Evolutionary conservation across 169 alveolate species (phyloP), one percentile per base, ranked within the genome.

Genomic region (Eimeria tenella): DNA sequence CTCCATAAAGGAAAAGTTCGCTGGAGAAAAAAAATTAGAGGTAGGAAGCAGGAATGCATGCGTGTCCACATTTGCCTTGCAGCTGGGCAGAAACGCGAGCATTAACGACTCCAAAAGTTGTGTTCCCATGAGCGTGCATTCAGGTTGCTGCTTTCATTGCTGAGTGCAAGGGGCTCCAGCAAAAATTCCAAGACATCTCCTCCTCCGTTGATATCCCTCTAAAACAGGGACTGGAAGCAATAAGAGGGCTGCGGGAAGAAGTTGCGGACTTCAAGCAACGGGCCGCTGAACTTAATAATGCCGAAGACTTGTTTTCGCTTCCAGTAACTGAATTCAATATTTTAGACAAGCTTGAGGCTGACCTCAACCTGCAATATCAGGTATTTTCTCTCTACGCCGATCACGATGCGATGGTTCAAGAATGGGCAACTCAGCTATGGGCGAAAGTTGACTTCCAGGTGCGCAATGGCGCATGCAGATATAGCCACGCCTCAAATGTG

Each of bases 231-330:
- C 97, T 97, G 82, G 98, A 94, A 58, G 82, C 93, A 15, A 97
- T 98, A 55, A 71, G 88, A 60, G 86, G 89, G 74, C 95, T 96
- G 63, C 95, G 96, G 73, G 98, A 94, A 55, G 93, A 93, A 19
- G 95, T 96, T 73, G 95, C 92, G 42, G 96, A 92, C 71, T 95
- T 96, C 74, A 97, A 98, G 95, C 93, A 95, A 81, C 31, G 73
- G 65, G 82, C 90, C 7, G 99, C 97, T 75, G 98, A 97, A 17
- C 95, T 97, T 50, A 98, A 97, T 0, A 96, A 96, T 25, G 98
- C 99, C 31, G 99, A 98, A 93, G 97, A 97, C 74, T 95, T 98
- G 86, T 98, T 98, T 95, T 96, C 97, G 86, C 96, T 98, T 90
- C 99, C 99, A 2, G 96, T 98, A 11, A 96, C 98, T 52, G 95